Evolutionary conservation across 2,329 filamentous ascomycete species (phyloP).

Genomic region (Fusarium redolens): DNA sequence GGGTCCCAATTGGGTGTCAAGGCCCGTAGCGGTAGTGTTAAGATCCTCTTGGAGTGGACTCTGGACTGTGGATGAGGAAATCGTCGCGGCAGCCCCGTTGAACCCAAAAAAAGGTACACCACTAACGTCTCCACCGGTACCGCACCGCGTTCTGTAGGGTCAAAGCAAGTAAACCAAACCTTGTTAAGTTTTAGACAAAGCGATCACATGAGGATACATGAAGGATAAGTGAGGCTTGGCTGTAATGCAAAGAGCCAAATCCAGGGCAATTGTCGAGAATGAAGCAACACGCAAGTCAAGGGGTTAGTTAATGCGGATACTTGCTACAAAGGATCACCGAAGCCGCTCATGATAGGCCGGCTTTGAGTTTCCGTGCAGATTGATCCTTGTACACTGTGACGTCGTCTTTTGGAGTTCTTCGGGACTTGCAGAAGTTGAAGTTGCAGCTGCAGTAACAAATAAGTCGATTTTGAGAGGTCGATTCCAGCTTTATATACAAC

Average conservation of each 20-base stretch:
- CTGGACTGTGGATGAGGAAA: slow-evolving; percentile 26
- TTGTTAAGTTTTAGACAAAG: slow-evolving; percentile 5
- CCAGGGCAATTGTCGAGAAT: slow-evolving; percentile 1
- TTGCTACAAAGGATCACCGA: slow-evolving; percentile 22
- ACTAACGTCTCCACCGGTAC: slow-evolving; percentile 28
- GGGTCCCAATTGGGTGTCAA: slow-evolving; percentile 32
- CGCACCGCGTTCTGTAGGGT: slow-evolving; percentile 10
- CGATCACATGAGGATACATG: neutral
- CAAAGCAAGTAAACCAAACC: neutral
- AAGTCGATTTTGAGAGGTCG: slow-evolving; percentile 11
- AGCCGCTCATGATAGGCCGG: slow-evolving; percentile 28
- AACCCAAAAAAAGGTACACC: slow-evolving; percentile 22
- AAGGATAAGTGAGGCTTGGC: slow-evolving; percentile 24
- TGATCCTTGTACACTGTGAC: slow-evolving; percentile 36
- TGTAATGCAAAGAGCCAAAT: slow-evolving; percentile 17
- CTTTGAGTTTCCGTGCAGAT: slow-evolving; percentile 12
- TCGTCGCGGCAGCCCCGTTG: slow-evolving; percentile 30
- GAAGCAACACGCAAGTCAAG: slow-evolving; percentile 20
- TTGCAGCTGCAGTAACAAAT: neutral
- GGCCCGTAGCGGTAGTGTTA: slow-evolving; percentile 9
- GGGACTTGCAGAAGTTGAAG: neutral
- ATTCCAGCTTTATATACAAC: neutral
- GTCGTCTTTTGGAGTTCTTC: slow-evolving; percentile 20
- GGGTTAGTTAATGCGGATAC: slow-evolving; percentile 18
- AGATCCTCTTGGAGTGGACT: slow-evolving; percentile 17